phyloP scores from a whole-genome alignment of 768 basidiomycete species.

The Rhizopogon rudus region DNA sequence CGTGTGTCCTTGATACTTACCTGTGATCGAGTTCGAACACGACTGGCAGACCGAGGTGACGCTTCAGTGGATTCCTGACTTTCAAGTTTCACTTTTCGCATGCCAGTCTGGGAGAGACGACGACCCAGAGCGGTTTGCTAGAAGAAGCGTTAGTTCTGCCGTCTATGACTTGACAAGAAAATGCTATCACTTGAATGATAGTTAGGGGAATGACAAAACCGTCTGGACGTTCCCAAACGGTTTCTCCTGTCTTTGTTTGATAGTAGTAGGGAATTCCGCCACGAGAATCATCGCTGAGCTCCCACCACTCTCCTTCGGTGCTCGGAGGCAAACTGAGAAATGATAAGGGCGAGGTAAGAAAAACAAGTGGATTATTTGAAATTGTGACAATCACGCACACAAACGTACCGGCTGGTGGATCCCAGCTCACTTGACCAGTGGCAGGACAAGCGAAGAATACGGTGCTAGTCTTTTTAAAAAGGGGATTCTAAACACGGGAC shows the following conservation, averaged over 20 bases:
- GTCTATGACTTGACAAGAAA: not conserved
- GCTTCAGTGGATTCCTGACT: not conserved
- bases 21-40: conserved; percentile 27
- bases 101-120: conserved; percentile 55
- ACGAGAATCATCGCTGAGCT: conserved; percentile 78
- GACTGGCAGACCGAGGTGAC: not conserved
- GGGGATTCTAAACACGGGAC: conserved; percentile 3
- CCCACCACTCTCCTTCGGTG: conserved; percentile 94
- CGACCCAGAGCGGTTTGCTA: conserved; percentile 73
- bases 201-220: conserved; percentile 91
- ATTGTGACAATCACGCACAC: conserved; percentile 49
- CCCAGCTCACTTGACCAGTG: conserved; percentile 91
- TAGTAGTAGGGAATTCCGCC: conserved; percentile 90
- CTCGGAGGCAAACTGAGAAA: conserved; percentile 68
- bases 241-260: conserved; percentile 87
- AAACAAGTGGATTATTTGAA: conserved; percentile 15
- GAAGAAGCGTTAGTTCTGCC: not conserved
- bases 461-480: conserved; percentile 39
- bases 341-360: not conserved
- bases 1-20: conserved; percentile 31
- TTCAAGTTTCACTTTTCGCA: conserved; percentile 17
- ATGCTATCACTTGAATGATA: conserved; percentile 67
- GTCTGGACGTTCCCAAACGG: conserved; percentile 87
- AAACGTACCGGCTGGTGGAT: conserved; percentile 84
- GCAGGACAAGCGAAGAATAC: conserved; percentile 93